Evolutionary conservation across 164 flowering plant species (phyloP).

Genomic region (Berberis vulgaris): DNA sequence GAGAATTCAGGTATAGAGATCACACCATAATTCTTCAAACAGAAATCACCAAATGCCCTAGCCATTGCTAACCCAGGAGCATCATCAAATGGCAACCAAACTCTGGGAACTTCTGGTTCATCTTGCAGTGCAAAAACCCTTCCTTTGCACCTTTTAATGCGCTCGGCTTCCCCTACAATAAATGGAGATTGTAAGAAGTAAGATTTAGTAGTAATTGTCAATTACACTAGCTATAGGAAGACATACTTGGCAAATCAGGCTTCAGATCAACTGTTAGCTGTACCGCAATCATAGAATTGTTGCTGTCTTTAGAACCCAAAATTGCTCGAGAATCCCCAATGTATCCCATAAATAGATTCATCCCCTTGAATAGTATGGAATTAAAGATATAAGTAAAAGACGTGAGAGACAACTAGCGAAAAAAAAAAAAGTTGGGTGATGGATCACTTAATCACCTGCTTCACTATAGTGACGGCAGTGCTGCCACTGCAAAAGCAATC

Average conservation of each 20-base stretch:
- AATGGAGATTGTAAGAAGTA: slow-evolving; percentile 1
- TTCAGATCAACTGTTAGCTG: slow-evolving; percentile 84
- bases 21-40: slow-evolving; percentile 92
- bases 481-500: slow-evolving; percentile 97
- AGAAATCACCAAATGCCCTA: slow-evolving; percentile 96
- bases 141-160: slow-evolving; percentile 87
- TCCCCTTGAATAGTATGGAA: slow-evolving; percentile 42
- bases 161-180: slow-evolving; percentile 76
- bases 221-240: background rate
- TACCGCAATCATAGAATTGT: slow-evolving; percentile 55
- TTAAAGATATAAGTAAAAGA: background rate
- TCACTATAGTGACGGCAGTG: slow-evolving; percentile 81
- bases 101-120: slow-evolving; percentile 89
- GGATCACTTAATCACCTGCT: slow-evolving; percentile 44
- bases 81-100: slow-evolving; percentile 84
- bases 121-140: slow-evolving; percentile 95
- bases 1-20: slow-evolving; percentile 84
- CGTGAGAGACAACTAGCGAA: background rate
- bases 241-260: slow-evolving; percentile 87
- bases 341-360: slow-evolving; percentile 72
- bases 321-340: slow-evolving; percentile 97
- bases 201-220: background rate
- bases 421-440: background rate
- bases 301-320: slow-evolving; percentile 61
- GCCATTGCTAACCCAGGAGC: slow-evolving; percentile 99